phyloP scores from a whole-genome alignment of 1,284 basidiomycete species.

The Tylopilus orsonianus region DNA sequence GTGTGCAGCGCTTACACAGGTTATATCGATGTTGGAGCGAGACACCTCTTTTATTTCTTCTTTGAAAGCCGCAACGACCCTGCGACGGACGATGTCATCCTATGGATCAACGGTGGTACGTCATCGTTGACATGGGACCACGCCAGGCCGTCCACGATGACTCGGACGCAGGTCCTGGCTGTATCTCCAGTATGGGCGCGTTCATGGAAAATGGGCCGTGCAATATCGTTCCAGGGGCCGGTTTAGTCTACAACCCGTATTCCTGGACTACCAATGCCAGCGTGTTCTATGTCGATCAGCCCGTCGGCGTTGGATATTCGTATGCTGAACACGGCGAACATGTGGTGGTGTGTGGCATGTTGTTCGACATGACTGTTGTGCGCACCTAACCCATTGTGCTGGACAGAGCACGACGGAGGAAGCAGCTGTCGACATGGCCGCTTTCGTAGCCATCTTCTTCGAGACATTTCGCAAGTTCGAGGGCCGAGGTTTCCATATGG shows the following conservation, averaged over 20 bases:
- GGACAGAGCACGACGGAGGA: conserved; percentile 48
- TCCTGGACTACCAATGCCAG: conserved; percentile 59
- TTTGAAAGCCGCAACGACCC: conserved; percentile 75
- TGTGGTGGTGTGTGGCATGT: conserved; percentile 38
- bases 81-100: conserved; percentile 58
- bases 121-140: conserved; percentile 1
- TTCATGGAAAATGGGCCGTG: conserved; percentile 38
- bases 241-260: conserved; percentile 47
- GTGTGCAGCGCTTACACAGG: conserved; percentile 53
- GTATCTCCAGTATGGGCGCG: conserved; percentile 9
- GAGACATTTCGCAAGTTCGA: conserved; percentile 56
- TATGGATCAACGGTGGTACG: conserved; percentile 63
- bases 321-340: conserved; percentile 60
- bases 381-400: not conserved
- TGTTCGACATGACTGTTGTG: not conserved
- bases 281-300: conserved; percentile 65
- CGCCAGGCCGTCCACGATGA: not conserved
- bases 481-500: conserved; percentile 54
- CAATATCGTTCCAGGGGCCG: conserved; percentile 28
- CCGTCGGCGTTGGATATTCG: conserved; percentile 66
- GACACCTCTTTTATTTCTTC: conserved; percentile 82
- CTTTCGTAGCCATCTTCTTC: conserved; percentile 65
- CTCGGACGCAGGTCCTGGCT: conserved; percentile 12
- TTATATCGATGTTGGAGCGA: conserved; percentile 59
- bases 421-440: conserved; percentile 59